Evolutionary conservation across 2,329 filamentous ascomycete species (phyloP).

Genomic region (Alternaria ethzedia): DNA sequence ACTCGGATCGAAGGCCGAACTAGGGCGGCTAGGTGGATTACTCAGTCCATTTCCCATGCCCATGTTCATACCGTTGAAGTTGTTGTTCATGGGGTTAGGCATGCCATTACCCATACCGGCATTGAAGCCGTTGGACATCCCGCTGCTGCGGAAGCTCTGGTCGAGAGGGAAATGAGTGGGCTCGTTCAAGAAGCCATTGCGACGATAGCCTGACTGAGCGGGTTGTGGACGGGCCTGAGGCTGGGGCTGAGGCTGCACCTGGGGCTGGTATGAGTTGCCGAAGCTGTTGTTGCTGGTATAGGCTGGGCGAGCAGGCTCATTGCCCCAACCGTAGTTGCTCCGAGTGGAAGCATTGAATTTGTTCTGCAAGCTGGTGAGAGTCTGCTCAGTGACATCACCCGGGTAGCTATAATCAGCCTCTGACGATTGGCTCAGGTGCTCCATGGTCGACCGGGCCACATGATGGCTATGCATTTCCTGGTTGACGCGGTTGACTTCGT

Average conservation of each 20-base stretch:
- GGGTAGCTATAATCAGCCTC: constrained; percentile 57
- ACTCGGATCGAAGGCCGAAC: constrained; percentile 45
- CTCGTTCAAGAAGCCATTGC: constrained; percentile 45
- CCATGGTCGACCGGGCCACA: constrained; percentile 64
- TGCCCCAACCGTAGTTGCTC: constrained; percentile 45
- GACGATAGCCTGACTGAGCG: constrained; percentile 34
- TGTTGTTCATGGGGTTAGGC: constrained; percentile 10
- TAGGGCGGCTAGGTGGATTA: constrained; percentile 46
- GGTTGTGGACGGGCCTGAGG: constrained; percentile 23
- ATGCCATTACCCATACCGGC: constrained; percentile 21
- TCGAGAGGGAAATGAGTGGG: constrained; percentile 47
- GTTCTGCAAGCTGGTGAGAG: constrained; percentile 57
- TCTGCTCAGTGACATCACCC: constrained; percentile 58
- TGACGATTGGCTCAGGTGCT: constrained; percentile 60
- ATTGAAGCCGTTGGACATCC: constrained; percentile 19
- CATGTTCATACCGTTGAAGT: constrained; percentile 12
- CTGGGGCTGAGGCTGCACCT: constrained; percentile 11
- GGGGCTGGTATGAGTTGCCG: constrained; percentile 26
- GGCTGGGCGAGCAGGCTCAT: constrained; percentile 29
- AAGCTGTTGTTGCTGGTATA: constrained; percentile 35
- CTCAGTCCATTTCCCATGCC: constrained; percentile 22
- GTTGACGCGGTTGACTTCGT: constrained; percentile 73
- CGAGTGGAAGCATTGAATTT: constrained; percentile 58
- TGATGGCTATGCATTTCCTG: constrained; percentile 72
- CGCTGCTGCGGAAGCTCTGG: constrained; percentile 37